phyloP scores from a whole-genome alignment of 2,329 filamentous ascomycete species.

The Aspergillus udagawae region DNA sequence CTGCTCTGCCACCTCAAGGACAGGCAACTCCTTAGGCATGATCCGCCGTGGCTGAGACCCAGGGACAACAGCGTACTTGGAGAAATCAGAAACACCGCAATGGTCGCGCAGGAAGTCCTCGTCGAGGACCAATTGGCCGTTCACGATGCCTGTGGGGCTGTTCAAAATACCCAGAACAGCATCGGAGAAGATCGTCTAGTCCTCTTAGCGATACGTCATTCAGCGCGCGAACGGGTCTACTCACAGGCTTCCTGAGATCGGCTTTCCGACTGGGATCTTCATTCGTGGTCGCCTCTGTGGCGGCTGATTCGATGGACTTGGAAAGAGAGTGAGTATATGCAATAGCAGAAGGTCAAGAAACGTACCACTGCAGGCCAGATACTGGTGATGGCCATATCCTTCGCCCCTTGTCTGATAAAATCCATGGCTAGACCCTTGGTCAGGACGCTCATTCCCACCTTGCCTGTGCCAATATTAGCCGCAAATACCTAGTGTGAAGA shows the following conservation, averaged over 20 bases:
- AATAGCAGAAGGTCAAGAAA: constrained; percentile 6
- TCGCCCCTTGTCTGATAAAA: constrained; percentile 61
- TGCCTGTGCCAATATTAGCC: constrained; percentile 44
- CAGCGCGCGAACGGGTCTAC: constrained; percentile 7
- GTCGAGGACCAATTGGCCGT: constrained; percentile 69
- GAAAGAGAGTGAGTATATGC: not conserved
- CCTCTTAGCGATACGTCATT: not conserved
- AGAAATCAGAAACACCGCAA: constrained; percentile 65
- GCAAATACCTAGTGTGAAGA: not conserved
- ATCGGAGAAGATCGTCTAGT: constrained; percentile 64
- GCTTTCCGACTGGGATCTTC: constrained; percentile 47
- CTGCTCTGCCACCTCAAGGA: constrained; percentile 70
- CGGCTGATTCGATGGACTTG: constrained; percentile 69
- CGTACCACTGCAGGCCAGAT: constrained; percentile 76
- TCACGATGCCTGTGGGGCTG: constrained; percentile 59
- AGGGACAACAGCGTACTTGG: constrained; percentile 65
- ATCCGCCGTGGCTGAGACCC: constrained; percentile 66
- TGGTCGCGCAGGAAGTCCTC: constrained; percentile 73
- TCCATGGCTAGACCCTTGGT: constrained; percentile 82
- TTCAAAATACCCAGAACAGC: constrained; percentile 69
- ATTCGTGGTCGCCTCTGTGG: constrained; percentile 53
- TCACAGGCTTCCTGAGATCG: constrained; percentile 59
- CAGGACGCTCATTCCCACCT: constrained; percentile 76
- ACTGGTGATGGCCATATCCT: constrained; percentile 71
- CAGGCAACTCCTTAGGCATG: constrained; percentile 68